Percentiles rank a stretch among this genome's conserved stretches.
phyloP scores from a whole-genome alignment of 2,329 filamentous ascomycete species.

The Phaeophleospora eucalypticola region DNA sequence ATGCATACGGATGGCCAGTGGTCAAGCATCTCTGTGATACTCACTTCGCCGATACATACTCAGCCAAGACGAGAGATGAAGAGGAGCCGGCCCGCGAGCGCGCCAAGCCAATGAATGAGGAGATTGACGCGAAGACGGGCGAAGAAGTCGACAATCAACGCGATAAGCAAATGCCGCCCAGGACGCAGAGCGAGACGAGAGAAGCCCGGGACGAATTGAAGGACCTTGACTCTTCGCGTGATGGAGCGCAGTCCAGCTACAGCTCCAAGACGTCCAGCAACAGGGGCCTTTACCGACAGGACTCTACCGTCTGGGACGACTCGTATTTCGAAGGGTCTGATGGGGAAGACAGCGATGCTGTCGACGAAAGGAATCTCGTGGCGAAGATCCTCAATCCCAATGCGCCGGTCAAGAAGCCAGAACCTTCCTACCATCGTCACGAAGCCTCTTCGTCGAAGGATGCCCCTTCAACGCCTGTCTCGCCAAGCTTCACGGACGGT shows the following conservation, averaged over 20 bases:
- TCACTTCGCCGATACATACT: slow-evolving; percentile 76
- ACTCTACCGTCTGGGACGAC: slow-evolving; percentile 48
- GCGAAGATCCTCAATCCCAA: slow-evolving; percentile 29
- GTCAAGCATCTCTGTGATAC: slow-evolving; percentile 91
- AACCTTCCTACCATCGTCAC: slow-evolving; percentile 18
- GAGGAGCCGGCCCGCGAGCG: slow-evolving; percentile 64
- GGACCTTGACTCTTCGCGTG: slow-evolving; percentile 35
- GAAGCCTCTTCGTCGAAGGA: slow-evolving; percentile 2
- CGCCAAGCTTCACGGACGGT: slow-evolving; percentile 24
- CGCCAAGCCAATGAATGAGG: slow-evolving; percentile 54
- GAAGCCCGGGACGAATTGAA: slow-evolving; percentile 43
- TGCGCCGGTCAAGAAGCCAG: slow-evolving; percentile 19
- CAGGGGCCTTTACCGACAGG: slow-evolving; percentile 30
- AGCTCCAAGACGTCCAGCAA: slow-evolving; percentile 14
- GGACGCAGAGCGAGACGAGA: slow-evolving; percentile 46
- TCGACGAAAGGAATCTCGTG: slow-evolving; percentile 31
- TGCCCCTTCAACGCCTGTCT: neutral
- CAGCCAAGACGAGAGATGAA: slow-evolving; percentile 63
- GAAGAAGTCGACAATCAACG: slow-evolving; percentile 38
- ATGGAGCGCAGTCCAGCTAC: slow-evolving; percentile 23
- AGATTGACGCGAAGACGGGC: slow-evolving; percentile 48
- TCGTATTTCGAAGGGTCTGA: slow-evolving; percentile 45
- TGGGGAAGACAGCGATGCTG: slow-evolving; percentile 44
- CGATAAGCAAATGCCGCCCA: slow-evolving; percentile 34
- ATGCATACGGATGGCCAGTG: slow-evolving; percentile 96